Evolutionary conservation across 1,139 yeast genomes (phyloP), one percentile per base, ranked within the genome.

Genomic region (Petasospora rhodanensis): DNA sequence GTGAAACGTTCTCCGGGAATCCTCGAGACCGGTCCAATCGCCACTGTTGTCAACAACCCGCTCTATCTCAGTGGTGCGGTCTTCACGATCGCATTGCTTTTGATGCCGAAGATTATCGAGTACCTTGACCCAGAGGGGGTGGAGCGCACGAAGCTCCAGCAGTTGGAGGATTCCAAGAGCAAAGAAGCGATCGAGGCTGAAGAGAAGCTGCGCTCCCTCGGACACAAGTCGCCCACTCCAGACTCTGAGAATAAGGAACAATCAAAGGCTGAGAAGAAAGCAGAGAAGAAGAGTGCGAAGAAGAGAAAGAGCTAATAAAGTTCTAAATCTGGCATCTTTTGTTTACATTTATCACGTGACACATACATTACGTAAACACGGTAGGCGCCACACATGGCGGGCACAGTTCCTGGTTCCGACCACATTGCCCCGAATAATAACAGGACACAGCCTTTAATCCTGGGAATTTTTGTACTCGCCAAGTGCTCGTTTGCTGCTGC

Each of bases 91-190:
- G 36, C 50, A 14, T 29, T 55, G 13, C 33, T 54, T 17, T 29
- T 46, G 2, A 51, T 56, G 38, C 68, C 69, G 12, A 40, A 51
- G 26, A 18, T 62, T 1, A 28, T 62, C 16, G 66, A 60, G 40
- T 59, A 54, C 34, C 38, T 63, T 21, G 68, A 64, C 37, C 66
- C 67, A 22, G 66, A 59, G 26, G 56, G 61, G 9, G 61, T 62
- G 4, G 44, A 51, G 31, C 44, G 52, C 11, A 50, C 51, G 22
- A 40, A 45, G 17, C 41, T 42, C 29, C 49, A 38, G 26, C 22
- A 30, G 8, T 29, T 27, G 7, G 28, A 25, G 7, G 24, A 42
- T 6, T 28, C 34, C 7, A 21, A 31, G 6, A 40, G 43, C 4
- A 17, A 7, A 4, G 29, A 16, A 7, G 35, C 43, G 4, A 7